phyloP scores from a whole-genome alignment of 768 basidiomycete genomes.

The Mycena crocata region DNA sequence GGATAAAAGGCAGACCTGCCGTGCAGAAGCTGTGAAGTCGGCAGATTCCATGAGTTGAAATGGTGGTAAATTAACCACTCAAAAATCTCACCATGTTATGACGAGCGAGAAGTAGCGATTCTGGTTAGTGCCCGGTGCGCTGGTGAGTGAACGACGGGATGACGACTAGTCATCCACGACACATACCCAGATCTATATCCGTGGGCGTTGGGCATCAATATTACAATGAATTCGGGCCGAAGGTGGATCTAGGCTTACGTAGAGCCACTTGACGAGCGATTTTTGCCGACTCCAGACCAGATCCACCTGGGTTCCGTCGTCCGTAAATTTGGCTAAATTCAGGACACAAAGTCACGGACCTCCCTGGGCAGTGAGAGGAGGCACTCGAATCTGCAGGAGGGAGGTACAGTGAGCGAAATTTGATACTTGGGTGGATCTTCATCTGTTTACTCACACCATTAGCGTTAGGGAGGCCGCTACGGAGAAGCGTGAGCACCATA shows the following conservation, averaged over 20 bases:
- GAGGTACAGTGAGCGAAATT: neutral
- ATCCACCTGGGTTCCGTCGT: conserved; percentile 3
- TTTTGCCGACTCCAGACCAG: conserved; percentile 8
- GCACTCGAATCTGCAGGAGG: conserved; percentile 5
- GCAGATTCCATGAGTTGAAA: too few species aligned
- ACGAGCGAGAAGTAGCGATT: conserved; percentile 8
- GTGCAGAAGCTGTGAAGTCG: conserved; percentile 7
- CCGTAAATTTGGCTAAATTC: neutral
- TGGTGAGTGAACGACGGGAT: neutral
- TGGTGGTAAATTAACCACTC: too few species aligned
- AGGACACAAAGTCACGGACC: neutral
- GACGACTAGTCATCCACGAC: too few species aligned
- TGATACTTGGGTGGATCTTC: neutral
- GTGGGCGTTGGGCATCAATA: too few species aligned
- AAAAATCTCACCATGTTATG: too few species aligned
- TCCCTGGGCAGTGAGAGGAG: conserved; percentile 5
- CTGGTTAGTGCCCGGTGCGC: neutral
- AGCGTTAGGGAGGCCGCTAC: neutral
- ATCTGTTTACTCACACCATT: conserved; percentile 1
- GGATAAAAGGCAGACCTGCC: neutral
- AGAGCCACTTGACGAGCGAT: conserved; percentile 12
- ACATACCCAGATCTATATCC: conserved; percentile 11
- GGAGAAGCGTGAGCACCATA: neutral
- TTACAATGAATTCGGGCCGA: neutral
- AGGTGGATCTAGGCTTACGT: neutral